Evolutionary conservation across 345 rosid species (phyloP), one percentile per base, ranked within the genome.

Genomic region (Boechera retrofracta): DNA sequence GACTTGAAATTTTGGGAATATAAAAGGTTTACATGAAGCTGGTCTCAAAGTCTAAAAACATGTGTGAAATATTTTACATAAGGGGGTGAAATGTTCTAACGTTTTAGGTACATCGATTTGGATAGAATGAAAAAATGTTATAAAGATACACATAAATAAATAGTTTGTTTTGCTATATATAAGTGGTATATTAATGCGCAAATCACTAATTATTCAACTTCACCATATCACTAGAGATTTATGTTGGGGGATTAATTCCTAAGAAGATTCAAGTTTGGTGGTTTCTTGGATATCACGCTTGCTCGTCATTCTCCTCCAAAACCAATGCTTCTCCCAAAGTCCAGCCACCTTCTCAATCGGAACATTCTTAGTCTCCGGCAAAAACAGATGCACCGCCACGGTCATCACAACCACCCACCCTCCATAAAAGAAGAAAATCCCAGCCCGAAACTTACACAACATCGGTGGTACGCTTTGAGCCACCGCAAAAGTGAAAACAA

Each of bases 261-360:
- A 64, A 64, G 55, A 32, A 36, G 24, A 53, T 2, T 5, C 33
- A 24, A 12, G 18, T 15, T 11, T 48, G 18, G 24, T 4, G 7
- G 80, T 72, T 67, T 35, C 79, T 73, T 83, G 81, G 3, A 11
- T 31, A n/a, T 72, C 61, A 55, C 58, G 58, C 24, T 81, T 64
- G 24, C 16, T 83, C 69, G 35, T 68, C 74, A 45, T 32, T 42
- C 57, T 80, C 71, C 63, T 79, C 93, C 93, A 89, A 72, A 89
- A 87, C 91, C 91, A 87, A 66, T 84, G 87, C 53, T 84, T 80
- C 48, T 79, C 83, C 93, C 93, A 89, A 56, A 89, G 89, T 29
- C 61, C 71, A 5, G 82, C 87, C 82, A 89, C 83, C 32, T 81
- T 70, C 67, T 87, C 90, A 9, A 89, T 83, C 1, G 90, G 95